These are phyloP conservation scores for Trypanosoma conorhini DNA, from an alignment of 208 protist genomes.

Conservation along the genomic window DNA sequence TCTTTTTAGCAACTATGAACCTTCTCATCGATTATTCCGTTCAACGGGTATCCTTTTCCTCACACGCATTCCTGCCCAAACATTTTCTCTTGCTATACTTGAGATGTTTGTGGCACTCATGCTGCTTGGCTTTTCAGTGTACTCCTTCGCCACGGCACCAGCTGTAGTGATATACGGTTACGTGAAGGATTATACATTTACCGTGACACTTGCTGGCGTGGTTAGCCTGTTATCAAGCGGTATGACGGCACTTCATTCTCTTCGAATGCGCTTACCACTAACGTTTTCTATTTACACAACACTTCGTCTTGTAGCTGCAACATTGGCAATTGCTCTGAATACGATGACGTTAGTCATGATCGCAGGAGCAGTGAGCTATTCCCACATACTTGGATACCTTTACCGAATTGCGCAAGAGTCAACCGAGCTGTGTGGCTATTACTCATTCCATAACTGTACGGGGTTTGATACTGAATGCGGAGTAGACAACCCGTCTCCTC, in stretches of 20 bases:
- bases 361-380: conserved; percentile 26
- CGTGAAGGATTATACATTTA: conserved; percentile 33
- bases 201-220: conserved; percentile 34
- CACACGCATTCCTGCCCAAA: conserved; percentile 64
- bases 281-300: conserved; percentile 8
- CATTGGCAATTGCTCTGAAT: conserved; percentile 34
- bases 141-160: conserved; percentile 27
- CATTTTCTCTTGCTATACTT: conserved; percentile 54
- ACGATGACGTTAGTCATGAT: conserved; percentile 45
- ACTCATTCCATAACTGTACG: conserved; percentile 35
- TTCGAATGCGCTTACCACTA: conserved; percentile 55
- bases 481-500: neutral
- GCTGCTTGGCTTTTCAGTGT: conserved; percentile 33
- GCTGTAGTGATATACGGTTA: conserved; percentile 31
- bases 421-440: conserved; percentile 33
- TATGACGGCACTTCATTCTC: conserved; percentile 46
- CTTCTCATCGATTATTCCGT: conserved; percentile 48
- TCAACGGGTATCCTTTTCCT: conserved; percentile 64
- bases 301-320: conserved; percentile 12
- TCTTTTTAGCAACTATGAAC: conserved; percentile 33
- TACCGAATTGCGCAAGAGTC: neutral
- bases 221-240: conserved; percentile 28
- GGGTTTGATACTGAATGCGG: conserved; percentile 43
- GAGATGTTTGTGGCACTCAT: conserved; percentile 44
- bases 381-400: conserved; percentile 17